phyloP scores from a whole-genome alignment of 169 alveolate genomes.

The Eimeria necatrix region DNA sequence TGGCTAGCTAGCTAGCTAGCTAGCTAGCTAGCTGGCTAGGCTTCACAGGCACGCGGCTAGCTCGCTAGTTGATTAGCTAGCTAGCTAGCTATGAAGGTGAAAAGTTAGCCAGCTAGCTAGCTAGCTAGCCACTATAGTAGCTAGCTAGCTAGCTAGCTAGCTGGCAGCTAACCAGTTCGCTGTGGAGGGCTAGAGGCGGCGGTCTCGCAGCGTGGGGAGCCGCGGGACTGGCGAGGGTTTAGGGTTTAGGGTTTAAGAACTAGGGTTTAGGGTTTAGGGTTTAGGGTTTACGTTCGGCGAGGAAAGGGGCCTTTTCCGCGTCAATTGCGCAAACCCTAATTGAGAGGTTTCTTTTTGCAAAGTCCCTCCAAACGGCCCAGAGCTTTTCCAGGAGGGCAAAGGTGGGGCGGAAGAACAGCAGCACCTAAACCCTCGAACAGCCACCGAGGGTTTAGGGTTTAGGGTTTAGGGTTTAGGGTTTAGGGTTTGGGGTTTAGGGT shows the following conservation, averaged over 20 bases:
- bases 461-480: slow-evolving; percentile 20
- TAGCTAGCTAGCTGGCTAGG: too few relatives aligned
- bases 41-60: too few relatives aligned
- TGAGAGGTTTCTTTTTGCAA: not conserved
- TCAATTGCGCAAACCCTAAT: slow-evolving; percentile 46
- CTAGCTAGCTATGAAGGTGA: too few relatives aligned
- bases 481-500: slow-evolving; percentile 5
- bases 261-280: slow-evolving; percentile 50
- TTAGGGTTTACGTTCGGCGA: slow-evolving; percentile 45
- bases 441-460: not conserved
- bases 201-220: not conserved
- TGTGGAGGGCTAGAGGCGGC: not conserved
- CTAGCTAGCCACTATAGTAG: too few relatives aligned
- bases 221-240: not conserved
- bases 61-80: too few relatives aligned
- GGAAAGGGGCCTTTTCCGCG: slow-evolving; percentile 77
- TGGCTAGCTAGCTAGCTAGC: slow-evolving; percentile 14
- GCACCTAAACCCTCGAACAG: slow-evolving; percentile 43
- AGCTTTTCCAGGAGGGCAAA: not conserved
- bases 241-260: not conserved
- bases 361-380: not conserved
- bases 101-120: too few relatives aligned
- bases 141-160: too few relatives aligned
- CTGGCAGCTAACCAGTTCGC: too few relatives aligned
- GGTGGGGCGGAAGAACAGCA: slow-evolving; percentile 61